Conservation (phyloP, 805 yeast genomes). For the Cephaloascus albidus region DNA sequence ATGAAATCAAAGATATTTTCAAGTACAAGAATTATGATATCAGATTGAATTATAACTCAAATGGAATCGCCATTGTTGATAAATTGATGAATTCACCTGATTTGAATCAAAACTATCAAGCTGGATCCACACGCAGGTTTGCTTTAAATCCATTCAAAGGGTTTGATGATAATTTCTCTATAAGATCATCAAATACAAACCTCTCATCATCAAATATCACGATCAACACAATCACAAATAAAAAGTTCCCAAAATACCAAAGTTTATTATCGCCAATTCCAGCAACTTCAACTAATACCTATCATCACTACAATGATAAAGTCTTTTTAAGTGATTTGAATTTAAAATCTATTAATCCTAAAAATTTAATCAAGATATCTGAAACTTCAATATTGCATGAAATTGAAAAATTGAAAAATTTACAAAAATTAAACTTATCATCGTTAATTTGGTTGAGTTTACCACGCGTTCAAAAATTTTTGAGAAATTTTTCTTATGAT, state of each 20-base stretch:
- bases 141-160: not conserved
- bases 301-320: constrained; percentile 7
- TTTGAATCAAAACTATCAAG: too few relatives aligned
- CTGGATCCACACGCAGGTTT: too few relatives aligned
- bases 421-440: constrained; percentile 28
- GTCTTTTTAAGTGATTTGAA: constrained; percentile 30
- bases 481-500: constrained; percentile 18
- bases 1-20: constrained; percentile 32
- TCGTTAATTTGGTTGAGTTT: constrained; percentile 41
- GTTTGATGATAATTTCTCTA: not conserved
- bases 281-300: not conserved
- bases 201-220: constrained; percentile 7
- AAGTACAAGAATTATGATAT: constrained; percentile 28
- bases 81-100: constrained; percentile 8
- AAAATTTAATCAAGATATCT: constrained; percentile 18
- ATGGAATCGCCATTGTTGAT: constrained; percentile 14
- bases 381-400: constrained; percentile 21
- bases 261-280: constrained; percentile 24
- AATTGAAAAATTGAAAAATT: constrained; percentile 16
- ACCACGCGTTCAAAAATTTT: constrained; percentile 21
- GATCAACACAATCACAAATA: constrained; percentile 11
- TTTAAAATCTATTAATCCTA: constrained; percentile 24
- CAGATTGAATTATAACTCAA: constrained; percentile 26
- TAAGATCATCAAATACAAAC: not conserved
- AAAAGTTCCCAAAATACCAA: constrained; percentile 16